Evolutionary conservation across 495 filamentous ascomycete species (phyloP).

Genomic region (Antarctomyces pellizariae): DNA sequence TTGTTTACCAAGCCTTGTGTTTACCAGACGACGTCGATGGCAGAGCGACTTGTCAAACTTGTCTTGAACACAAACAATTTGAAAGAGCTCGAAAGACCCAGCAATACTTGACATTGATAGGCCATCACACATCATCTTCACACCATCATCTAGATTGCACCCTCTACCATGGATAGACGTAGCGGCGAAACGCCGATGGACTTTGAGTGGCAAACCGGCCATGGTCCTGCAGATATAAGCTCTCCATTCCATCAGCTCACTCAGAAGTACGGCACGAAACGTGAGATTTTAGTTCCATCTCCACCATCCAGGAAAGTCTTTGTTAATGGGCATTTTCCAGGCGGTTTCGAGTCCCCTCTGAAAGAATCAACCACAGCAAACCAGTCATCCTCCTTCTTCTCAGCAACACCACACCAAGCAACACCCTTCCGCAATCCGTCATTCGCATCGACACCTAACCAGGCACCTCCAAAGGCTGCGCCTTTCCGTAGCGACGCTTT

Average conservation of each 20-base stretch:
- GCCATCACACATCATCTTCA: too few relatives aligned
- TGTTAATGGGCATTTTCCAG: constrained; percentile 9
- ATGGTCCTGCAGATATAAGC: constrained; percentile 28
- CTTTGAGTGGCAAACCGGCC: constrained; percentile 34
- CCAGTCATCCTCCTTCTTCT: too few relatives aligned
- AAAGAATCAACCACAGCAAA: constrained; percentile 1
- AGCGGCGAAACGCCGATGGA: constrained; percentile 37
- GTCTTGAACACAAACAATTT: too few relatives aligned
- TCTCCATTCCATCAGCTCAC: constrained; percentile 34
- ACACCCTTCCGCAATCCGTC: constrained; percentile 10
- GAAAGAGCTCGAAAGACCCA: too few relatives aligned
- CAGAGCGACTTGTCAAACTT: too few relatives aligned
- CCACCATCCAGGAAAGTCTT: constrained; percentile 5
- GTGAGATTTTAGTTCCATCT: constrained; percentile 15
- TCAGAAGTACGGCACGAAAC: constrained; percentile 22
- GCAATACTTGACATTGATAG: too few relatives aligned
- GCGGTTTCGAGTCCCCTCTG: constrained; percentile 8
- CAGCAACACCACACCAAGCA: constrained; percentile 16
- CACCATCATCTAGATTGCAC: background rate
- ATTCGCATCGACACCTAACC: constrained; percentile 14
- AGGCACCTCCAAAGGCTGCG: constrained; percentile 18
- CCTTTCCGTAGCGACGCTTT: constrained; percentile 48
- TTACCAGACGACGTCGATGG: too few relatives aligned
- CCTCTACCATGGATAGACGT: constrained; percentile 8
- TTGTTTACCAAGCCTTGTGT: too few relatives aligned